A percentile compares a stretch with the other conserved stretches of the same genome.
Conservation (phyloP, 257 asterid species). For the Voacanga thouarsii region DNA sequence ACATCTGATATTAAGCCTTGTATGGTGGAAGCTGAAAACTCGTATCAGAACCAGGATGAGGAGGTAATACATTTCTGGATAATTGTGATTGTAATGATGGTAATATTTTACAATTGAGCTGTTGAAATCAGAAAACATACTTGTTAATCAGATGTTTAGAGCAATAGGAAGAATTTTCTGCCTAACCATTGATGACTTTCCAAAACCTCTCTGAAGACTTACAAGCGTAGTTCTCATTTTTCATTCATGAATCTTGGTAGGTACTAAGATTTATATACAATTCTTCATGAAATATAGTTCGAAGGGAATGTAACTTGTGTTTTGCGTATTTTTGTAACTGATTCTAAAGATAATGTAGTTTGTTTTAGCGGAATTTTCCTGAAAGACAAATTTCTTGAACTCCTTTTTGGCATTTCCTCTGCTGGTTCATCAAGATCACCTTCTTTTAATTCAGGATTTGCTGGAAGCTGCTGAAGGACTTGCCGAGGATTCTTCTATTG, state of each 20-base stretch:
- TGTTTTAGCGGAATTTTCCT: background rate
- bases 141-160: slow-evolving; percentile 6
- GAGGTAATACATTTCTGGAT: background rate
- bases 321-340: background rate
- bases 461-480: slow-evolving; percentile 34
- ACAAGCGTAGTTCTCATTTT: background rate
- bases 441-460: slow-evolving; percentile 28
- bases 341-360: background rate
- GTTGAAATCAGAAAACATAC: slow-evolving; percentile 9
- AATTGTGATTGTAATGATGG: slow-evolving; percentile 13
- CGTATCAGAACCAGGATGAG: slow-evolving; percentile 23
- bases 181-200: background rate
- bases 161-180: background rate
- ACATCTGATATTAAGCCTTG: slow-evolving; percentile 40
- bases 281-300: background rate
- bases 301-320: background rate
- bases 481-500: slow-evolving; percentile 29
- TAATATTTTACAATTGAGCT: background rate
- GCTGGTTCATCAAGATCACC: background rate
- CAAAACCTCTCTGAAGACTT: background rate
- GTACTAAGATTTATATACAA: background rate
- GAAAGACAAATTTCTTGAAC: background rate
- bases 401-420: background rate
- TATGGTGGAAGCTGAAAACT: slow-evolving; percentile 26
- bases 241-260: background rate